Percentiles rank a stretch among this genome's conserved stretches.
Conservation (phyloP, 768 basidiomycete genomes). For the Leccinellum albellum region DNA sequence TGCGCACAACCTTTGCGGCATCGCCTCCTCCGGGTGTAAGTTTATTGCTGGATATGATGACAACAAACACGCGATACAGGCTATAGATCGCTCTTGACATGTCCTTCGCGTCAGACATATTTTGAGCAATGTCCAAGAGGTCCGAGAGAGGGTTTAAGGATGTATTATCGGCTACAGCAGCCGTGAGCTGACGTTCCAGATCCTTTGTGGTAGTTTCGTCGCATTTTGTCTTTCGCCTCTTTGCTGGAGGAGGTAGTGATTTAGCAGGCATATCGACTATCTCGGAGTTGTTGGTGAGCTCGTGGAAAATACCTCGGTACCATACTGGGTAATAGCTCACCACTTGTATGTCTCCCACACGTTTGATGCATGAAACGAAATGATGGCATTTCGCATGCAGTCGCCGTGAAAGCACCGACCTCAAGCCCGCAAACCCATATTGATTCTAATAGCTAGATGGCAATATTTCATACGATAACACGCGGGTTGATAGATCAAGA, state of each 20-base stretch:
- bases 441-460: neutral
- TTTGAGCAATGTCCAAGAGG: constrained; percentile 57
- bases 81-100: constrained; percentile 79
- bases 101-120: constrained; percentile 47
- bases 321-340: constrained; percentile 2
- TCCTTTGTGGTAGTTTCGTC: constrained; percentile 31
- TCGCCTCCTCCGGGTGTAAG: constrained; percentile 49
- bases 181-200: constrained; percentile 55
- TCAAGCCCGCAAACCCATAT: neutral
- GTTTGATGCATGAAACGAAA: neutral
- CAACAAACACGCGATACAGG: constrained; percentile 72
- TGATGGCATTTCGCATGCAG: neutral
- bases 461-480: neutral
- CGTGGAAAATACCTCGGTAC: neutral
- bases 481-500: neutral
- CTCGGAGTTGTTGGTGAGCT: neutral
- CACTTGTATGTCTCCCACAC: too few species aligned
- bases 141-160: constrained; percentile 80
- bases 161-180: constrained; percentile 47
- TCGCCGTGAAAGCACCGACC: neutral
- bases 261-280: constrained; percentile 29
- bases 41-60: constrained; percentile 56
- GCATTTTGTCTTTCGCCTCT: constrained; percentile 45
- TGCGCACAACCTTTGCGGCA: constrained; percentile 56
- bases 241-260: constrained; percentile 50